phyloP scores from a whole-genome alignment of 345 rosid genomes.

The Garcia nutans region DNA sequence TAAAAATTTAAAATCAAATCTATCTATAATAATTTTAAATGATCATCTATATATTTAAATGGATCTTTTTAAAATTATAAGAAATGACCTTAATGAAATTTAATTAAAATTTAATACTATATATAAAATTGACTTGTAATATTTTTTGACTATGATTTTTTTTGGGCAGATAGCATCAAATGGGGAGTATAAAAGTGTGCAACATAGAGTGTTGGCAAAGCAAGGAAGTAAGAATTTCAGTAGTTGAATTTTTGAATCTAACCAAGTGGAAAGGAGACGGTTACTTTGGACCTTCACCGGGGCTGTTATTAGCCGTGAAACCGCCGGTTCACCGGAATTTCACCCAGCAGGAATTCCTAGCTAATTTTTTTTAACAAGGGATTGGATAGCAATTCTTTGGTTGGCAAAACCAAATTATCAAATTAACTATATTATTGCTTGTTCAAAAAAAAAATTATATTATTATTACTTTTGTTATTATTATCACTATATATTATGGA shows the following conservation, averaged over 20 bases:
- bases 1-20: too few relatives aligned
- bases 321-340: slow-evolving; percentile 30
- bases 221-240: slow-evolving; percentile 30
- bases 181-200: slow-evolving; percentile 36
- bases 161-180: slow-evolving; percentile 33
- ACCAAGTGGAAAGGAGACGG: slow-evolving; percentile 27
- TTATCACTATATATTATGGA: too few relatives aligned
- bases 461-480: too few relatives aligned
- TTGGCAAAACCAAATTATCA: slow-evolving; percentile 20
- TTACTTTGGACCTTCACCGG: slow-evolving; percentile 34
- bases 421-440: too few relatives aligned
- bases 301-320: slow-evolving; percentile 26
- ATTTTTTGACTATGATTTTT: not conserved
- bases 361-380: slow-evolving; percentile 28
- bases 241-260: slow-evolving; percentile 27
- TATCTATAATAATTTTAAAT: too few relatives aligned
- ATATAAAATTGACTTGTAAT: not conserved
- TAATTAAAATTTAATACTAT: too few relatives aligned
- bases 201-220: slow-evolving; percentile 38
- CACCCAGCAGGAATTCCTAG: slow-evolving; percentile 17
- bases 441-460: too few relatives aligned
- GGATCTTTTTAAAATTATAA: too few relatives aligned
- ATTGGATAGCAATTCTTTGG: slow-evolving; percentile 29
- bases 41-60: too few relatives aligned
- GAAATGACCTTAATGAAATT: too few relatives aligned